These are phyloP conservation scores for Berkeleyomyces rouxiae DNA, from an alignment of 2,329 filamentous ascomycete species.

Conservation along the genomic window DNA sequence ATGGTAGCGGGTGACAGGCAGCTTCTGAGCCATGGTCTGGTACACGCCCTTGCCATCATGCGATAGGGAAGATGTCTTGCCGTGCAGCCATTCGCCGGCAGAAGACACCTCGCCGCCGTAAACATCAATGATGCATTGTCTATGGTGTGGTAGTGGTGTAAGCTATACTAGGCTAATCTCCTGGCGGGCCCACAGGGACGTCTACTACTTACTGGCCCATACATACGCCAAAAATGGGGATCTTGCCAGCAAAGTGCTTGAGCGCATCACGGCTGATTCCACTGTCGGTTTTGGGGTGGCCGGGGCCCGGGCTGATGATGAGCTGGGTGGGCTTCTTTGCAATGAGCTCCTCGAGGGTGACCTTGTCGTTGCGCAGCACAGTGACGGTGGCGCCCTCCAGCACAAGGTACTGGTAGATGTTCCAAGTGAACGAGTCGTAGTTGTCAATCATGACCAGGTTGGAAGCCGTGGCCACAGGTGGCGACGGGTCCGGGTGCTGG, in stretches of 20 bases:
- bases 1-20: constrained; percentile 89
- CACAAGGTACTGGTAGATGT: constrained; percentile 94
- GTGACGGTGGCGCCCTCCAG: constrained; percentile 87
- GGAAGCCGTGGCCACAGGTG: constrained; percentile 59
- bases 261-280: constrained; percentile 90
- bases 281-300: constrained; percentile 80
- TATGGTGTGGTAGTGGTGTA: constrained; percentile 20
- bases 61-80: constrained; percentile 80
- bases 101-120: constrained; percentile 85
- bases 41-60: constrained; percentile 93
- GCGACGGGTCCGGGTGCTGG: constrained; percentile 59
- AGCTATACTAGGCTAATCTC: background rate
- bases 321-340: constrained; percentile 78
- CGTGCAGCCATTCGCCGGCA: constrained; percentile 90
- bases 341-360: constrained; percentile 69
- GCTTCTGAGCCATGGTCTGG: constrained; percentile 55
- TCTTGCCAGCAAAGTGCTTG: constrained; percentile 78
- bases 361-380: constrained; percentile 83
- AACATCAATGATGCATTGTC: constrained; percentile 87
- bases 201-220: constrained; percentile 66
- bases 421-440: constrained; percentile 99
- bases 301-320: constrained; percentile 86
- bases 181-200: background rate
- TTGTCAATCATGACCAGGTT: constrained; percentile 96
- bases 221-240: constrained; percentile 91